Evolutionary conservation across 805 yeast species (phyloP).

Genomic region (Dipodascus geniculatus): DNA sequence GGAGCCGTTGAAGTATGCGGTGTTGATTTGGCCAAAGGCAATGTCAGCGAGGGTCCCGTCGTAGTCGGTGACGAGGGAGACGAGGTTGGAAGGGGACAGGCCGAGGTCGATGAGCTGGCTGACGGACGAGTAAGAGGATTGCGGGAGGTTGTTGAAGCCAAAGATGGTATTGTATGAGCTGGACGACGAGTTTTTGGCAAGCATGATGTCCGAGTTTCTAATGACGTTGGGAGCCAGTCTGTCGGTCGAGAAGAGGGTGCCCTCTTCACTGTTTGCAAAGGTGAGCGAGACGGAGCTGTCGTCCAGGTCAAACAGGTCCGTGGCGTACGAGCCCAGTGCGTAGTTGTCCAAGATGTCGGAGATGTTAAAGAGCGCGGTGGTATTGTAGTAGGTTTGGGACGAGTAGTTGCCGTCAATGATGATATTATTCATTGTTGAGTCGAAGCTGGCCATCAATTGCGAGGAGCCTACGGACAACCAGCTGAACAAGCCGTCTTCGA

Average conservation of each 20-base stretch:
- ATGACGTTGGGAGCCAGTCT: constrained; percentile 8
- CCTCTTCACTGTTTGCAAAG: constrained; percentile 7
- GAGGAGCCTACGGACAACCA: neutral
- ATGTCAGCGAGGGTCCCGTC: neutral
- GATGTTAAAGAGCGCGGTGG: constrained; percentile 4
- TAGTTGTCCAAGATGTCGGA: constrained; percentile 5
- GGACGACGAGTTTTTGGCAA: neutral
- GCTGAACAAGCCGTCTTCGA: neutral
- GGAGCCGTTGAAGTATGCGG: neutral
- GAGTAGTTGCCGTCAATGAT: neutral
- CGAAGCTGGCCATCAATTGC: neutral
- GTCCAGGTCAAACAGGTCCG: constrained; percentile 7
- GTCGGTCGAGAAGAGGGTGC: constrained; percentile 6
- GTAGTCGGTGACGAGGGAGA: neutral
- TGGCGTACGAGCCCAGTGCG: constrained; percentile 8
- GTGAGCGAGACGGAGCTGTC: constrained; percentile 3
- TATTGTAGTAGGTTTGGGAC: neutral
- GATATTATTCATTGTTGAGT: neutral
- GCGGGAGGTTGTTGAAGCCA: neutral
- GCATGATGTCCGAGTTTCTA: constrained; percentile 4
- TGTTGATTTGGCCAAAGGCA: neutral
- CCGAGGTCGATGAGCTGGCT: neutral
- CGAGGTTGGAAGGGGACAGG: neutral
- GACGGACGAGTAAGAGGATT: neutral
- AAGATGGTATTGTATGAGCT: too few species aligned